A percentile compares a stretch with the other conserved stretches of the same genome.
phyloP scores from a whole-genome alignment of 768 basidiomycete species.

The Kwoniella bestiolae region DNA sequence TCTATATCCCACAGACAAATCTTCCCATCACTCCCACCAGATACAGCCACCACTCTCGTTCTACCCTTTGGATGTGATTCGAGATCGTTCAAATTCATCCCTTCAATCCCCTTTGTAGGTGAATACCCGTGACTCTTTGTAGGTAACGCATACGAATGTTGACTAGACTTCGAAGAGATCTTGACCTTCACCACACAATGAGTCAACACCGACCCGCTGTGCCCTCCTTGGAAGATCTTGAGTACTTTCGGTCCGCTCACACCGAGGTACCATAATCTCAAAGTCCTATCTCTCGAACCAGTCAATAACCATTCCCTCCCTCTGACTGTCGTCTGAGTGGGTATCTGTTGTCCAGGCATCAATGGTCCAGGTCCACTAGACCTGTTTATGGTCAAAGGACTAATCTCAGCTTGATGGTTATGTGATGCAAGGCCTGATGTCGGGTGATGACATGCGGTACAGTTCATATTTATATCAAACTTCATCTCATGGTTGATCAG shows the following conservation, averaged over 20 bases:
- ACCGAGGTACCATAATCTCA: slow-evolving; percentile 47
- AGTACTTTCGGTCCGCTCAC: slow-evolving; percentile 38
- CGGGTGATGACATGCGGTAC: slow-evolving; percentile 12
- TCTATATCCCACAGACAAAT: slow-evolving; percentile 54
- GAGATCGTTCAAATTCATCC: not conserved
- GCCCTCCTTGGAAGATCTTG: slow-evolving; percentile 52
- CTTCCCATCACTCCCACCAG: slow-evolving; percentile 54
- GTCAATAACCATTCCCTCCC: slow-evolving; percentile 53
- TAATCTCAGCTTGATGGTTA: slow-evolving; percentile 15
- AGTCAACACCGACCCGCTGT: slow-evolving; percentile 50
- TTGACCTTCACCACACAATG: slow-evolving; percentile 27
- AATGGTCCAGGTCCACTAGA: not conserved
- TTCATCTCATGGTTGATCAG: slow-evolving; percentile 44
- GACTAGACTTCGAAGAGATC: no score
- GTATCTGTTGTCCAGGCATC: slow-evolving; percentile 3
- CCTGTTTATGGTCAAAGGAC: no score
- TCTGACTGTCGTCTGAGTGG: slow-evolving; percentile 7
- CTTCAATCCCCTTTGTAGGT: not conserved
- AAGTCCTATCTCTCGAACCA: slow-evolving; percentile 52
- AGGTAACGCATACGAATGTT: not conserved
- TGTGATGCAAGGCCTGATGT: not conserved
- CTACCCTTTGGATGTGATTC: not conserved
- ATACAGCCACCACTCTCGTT: slow-evolving; percentile 35
- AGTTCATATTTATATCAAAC: slow-evolving; percentile 24
- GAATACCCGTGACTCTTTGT: not conserved